Conservation (phyloP, 192 early-diverging fungal species). For the Backusella westeae region DNA sequence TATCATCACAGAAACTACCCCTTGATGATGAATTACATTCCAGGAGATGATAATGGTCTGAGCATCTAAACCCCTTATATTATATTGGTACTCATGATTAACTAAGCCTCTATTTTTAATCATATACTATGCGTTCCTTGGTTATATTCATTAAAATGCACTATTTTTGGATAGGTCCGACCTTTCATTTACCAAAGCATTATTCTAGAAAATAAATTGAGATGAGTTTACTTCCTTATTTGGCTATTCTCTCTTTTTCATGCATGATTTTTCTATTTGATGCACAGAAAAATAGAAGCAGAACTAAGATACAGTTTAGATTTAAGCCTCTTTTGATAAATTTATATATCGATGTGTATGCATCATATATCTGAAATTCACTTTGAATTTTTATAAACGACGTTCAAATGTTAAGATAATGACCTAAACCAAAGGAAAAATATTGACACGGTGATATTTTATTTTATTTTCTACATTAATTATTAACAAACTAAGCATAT, state of each 20-base stretch:
- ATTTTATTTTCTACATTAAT: too few relatives aligned
- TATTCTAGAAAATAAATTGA: background rate
- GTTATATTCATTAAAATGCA: background rate
- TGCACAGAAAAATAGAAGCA: background rate
- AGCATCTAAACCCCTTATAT: background rate
- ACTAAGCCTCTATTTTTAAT: background rate
- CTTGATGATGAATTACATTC: background rate
- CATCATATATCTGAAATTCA: too few relatives aligned
- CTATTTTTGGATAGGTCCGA: background rate
- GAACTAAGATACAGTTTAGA: background rate
- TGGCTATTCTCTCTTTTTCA: background rate
- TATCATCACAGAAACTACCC: background rate
- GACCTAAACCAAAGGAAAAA: too few relatives aligned
- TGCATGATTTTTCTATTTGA: background rate
- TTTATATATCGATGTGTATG: too few relatives aligned
- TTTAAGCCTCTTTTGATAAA: too few relatives aligned
- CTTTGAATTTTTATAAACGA: too few relatives aligned
- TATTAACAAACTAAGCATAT: too few relatives aligned
- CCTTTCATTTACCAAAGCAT: background rate
- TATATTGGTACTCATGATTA: background rate
- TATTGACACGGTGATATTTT: too few relatives aligned
- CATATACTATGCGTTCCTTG: background rate
- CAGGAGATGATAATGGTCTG: background rate
- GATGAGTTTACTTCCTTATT: background rate
- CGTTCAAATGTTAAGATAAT: too few relatives aligned